Conservation (phyloP, 495 filamentous ascomycete genomes). For the Penicillium silybi region DNA sequence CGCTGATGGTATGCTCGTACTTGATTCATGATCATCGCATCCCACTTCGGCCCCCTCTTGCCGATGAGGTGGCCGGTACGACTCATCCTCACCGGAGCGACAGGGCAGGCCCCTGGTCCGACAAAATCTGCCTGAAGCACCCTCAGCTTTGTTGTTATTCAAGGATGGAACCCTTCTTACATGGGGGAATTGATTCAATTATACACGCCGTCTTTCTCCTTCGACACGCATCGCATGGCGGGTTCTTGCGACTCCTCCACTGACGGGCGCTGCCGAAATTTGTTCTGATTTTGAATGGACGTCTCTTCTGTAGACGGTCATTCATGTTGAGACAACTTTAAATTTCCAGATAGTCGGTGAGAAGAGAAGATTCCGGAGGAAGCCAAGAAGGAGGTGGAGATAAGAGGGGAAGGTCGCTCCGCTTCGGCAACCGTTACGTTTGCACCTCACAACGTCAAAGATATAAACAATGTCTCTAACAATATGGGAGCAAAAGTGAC, state of each 20-base stretch:
- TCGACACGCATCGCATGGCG: constrained; percentile 20
- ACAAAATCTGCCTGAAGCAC: not conserved
- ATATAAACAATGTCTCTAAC: no score
- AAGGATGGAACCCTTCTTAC: not conserved
- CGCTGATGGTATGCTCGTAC: not conserved
- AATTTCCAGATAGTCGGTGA: no score
- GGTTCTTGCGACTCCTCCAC: constrained; percentile 17
- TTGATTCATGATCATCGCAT: not conserved
- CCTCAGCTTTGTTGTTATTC: not conserved
- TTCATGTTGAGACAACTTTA: not conserved
- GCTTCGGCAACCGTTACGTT: not conserved
- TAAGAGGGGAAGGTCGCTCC: not conserved
- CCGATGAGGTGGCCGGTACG: not conserved
- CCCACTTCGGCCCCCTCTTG: not conserved
- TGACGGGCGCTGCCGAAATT: constrained; percentile 13
- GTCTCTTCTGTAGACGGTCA: not conserved
- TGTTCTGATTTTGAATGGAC: constrained; percentile 9
- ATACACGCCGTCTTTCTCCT: constrained; percentile 19
- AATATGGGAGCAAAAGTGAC: no score
- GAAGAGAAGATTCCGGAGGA: constrained; percentile 7
- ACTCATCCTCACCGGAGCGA: not conserved
- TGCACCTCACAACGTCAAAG: no score
- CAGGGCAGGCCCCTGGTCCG: not conserved
- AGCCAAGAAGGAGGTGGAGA: not conserved
- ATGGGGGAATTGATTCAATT: constrained; percentile 14